Evolutionary conservation across 2,329 filamentous ascomycete species (phyloP).

Genomic region (Aspergillus eucalypticola): DNA sequence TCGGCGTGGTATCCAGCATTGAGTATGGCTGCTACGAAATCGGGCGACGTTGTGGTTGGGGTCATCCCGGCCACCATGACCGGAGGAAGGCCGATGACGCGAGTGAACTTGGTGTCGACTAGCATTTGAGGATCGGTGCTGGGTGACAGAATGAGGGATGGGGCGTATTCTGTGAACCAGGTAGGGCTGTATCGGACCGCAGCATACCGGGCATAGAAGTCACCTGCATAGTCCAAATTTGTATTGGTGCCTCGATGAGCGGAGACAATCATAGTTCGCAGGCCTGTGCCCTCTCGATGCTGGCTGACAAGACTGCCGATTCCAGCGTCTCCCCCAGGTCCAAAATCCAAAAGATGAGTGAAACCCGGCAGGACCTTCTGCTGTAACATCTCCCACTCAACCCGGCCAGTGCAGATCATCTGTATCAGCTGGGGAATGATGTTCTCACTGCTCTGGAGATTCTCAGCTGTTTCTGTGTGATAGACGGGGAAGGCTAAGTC

Average conservation of each 20-base stretch:
- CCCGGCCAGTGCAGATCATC: background rate
- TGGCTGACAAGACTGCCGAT: background rate
- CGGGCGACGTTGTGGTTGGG: slow-evolving; percentile 4
- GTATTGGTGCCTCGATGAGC: background rate
- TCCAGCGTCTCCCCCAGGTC: background rate
- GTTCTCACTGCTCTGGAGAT: background rate
- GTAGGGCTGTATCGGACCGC: background rate
- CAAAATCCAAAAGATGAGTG: background rate
- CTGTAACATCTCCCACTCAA: background rate
- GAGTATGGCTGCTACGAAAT: slow-evolving; percentile 8
- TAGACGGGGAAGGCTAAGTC: background rate
- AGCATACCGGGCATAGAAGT: background rate
- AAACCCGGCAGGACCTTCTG: background rate
- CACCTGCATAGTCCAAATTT: background rate
- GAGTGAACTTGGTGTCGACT: slow-evolving; percentile 4
- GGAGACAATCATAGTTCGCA: background rate
- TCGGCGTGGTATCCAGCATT: slow-evolving; percentile 10
- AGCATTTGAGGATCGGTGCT: background rate
- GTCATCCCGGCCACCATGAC: slow-evolving; percentile 14
- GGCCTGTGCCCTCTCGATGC: background rate
- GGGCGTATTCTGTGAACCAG: background rate
- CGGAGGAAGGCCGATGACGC: background rate
- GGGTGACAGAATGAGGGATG: background rate
- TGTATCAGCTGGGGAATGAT: background rate
- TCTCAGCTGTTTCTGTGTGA: background rate